phyloP scores from a whole-genome alignment of 495 filamentous ascomycete species.

The Aspergillus sclerotioniger region DNA sequence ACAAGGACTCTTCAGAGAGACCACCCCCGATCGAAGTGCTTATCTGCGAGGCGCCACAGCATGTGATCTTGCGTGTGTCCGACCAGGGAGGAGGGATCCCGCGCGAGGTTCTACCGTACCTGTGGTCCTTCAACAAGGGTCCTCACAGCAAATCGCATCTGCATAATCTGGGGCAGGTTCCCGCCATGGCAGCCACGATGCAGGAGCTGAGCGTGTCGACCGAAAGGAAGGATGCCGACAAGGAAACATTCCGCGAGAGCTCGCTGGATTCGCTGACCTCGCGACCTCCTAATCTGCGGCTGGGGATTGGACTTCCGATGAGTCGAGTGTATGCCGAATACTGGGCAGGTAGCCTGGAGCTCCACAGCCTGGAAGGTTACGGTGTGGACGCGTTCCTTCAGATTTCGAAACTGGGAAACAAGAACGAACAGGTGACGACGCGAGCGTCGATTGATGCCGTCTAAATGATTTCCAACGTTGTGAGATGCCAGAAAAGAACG shows the following conservation, averaged over 20 bases:
- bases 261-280: constrained; percentile 77
- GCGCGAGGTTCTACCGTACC: constrained; percentile 75
- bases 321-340: constrained; percentile 97
- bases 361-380: constrained; percentile 94
- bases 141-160: constrained; percentile 70
- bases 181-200: constrained; percentile 90
- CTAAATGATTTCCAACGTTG: constrained; percentile 34
- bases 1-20: constrained; percentile 33
- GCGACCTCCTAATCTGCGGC: constrained; percentile 78
- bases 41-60: constrained; percentile 89
- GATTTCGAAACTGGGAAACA: constrained; percentile 96
- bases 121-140: constrained; percentile 97
- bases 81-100: constrained; percentile 94
- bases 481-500: not conserved
- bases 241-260: constrained; percentile 46
- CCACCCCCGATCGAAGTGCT: constrained; percentile 89
- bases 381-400: constrained; percentile 97
- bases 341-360: constrained; percentile 90
- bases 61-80: constrained; percentile 94
- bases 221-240: constrained; percentile 29
- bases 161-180: constrained; percentile 80
- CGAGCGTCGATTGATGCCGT: constrained; percentile 87
- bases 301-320: constrained; percentile 93
- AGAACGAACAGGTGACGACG: constrained; percentile 93
- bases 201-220: constrained; percentile 65